Percentiles rank a stretch among this genome's conserved stretches.
These are phyloP conservation scores for Rhododendron mucronatum DNA, from an alignment of 148 eudicot genomes.

Conservation along the genomic window DNA sequence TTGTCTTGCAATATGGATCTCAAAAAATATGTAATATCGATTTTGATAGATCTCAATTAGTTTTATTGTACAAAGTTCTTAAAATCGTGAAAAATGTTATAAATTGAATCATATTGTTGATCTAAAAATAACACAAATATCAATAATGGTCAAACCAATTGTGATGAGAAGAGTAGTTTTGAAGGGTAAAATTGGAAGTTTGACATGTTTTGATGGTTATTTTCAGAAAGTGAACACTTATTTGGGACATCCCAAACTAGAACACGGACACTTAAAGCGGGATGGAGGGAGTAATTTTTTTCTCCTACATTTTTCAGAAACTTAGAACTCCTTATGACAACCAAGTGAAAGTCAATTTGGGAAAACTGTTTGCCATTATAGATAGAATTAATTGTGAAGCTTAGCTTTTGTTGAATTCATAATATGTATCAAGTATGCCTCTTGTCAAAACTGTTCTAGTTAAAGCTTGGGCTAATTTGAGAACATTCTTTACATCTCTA, in stretches of 20 bases:
- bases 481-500: neutral
- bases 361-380: constrained; percentile 18
- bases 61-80: too few species aligned
- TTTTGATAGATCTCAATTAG: too few species aligned
- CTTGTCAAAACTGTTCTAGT: neutral
- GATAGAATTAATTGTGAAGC: neutral
- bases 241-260: too few species aligned
- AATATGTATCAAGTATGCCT: neutral
- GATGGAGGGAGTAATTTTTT: neutral
- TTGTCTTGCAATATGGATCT: neutral
- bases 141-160: too few species aligned
- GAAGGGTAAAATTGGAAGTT: too few species aligned
- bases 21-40: neutral
- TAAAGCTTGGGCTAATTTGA: neutral
- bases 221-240: too few species aligned
- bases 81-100: too few species aligned
- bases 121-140: neutral
- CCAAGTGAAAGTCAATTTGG: neutral
- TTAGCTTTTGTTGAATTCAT: neutral
- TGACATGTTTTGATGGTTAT: too few species aligned
- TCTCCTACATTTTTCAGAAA: constrained; percentile 4
- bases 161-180: too few species aligned
- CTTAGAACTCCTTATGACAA: neutral
- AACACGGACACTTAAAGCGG: too few species aligned
- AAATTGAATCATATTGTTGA: too few species aligned